Conservation (phyloP, 2,329 filamentous ascomycete genomes). For the Monosporascus sp. region DNA sequence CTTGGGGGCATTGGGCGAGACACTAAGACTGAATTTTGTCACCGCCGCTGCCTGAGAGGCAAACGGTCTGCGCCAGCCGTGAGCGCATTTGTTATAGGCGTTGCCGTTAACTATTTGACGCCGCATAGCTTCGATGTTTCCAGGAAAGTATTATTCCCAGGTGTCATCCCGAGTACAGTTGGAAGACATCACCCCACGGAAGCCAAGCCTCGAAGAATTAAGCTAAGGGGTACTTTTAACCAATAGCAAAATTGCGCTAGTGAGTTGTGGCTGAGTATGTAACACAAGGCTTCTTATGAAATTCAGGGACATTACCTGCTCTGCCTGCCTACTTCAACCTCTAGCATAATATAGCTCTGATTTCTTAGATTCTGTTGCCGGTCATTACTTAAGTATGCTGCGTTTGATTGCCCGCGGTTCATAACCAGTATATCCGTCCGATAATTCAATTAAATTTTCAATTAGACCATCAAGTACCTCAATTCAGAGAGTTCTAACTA, state of each 20-base stretch:
- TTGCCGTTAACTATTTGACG: slow-evolving; percentile 8
- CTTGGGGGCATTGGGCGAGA: slow-evolving; percentile 13
- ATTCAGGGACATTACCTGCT: background rate
- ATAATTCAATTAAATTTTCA: no score
- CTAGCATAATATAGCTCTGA: background rate
- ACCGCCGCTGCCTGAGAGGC: slow-evolving; percentile 3
- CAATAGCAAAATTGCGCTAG: background rate
- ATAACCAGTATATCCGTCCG: no score
- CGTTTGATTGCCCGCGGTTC: no score
- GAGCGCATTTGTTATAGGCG: slow-evolving; percentile 2
- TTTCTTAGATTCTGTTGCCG: background rate
- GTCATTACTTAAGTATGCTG: no score
- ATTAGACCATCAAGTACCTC: no score
- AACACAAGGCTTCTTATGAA: background rate
- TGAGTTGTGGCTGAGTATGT: background rate
- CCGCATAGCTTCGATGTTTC: slow-evolving; percentile 12
- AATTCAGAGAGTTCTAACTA: no score
- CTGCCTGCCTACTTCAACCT: background rate
- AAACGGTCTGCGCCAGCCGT: slow-evolving; percentile 4
- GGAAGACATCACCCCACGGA: background rate
- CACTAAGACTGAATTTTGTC: slow-evolving; percentile 16
- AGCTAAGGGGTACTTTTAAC: background rate
- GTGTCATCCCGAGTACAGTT: no score
- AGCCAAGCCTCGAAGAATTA: background rate
- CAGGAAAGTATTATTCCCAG: background rate